Conservation (phyloP, 129 eudicot genomes). For the Chrysanthemum makinoi region DNA sequence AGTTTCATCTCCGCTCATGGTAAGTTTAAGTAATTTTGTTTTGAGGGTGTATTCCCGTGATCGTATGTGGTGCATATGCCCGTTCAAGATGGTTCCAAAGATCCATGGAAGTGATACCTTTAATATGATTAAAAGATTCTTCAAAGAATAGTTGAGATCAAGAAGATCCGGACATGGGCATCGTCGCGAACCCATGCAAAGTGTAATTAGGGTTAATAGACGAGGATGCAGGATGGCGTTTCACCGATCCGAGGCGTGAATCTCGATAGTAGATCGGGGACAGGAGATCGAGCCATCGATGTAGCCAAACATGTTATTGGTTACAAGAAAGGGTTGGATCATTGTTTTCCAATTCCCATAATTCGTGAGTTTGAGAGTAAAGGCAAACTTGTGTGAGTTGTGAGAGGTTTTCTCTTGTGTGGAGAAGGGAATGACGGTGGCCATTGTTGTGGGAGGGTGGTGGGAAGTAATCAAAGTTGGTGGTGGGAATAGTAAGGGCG, state of each 20-base stretch:
- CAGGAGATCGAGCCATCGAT: neutral
- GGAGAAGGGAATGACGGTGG: no score
- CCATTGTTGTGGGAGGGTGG: no score
- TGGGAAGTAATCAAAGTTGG: no score
- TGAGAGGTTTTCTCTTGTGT: no score
- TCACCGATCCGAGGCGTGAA: neutral
- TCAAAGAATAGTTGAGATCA: neutral
- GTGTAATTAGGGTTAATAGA: neutral
- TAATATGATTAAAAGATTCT: neutral
- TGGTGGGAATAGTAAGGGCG: no score
- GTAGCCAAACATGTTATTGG: neutral
- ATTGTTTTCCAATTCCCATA: no score
- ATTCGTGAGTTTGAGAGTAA: no score
- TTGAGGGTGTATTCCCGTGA: neutral
- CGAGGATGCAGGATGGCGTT: neutral
- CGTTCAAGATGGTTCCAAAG: no score
- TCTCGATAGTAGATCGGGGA: neutral
- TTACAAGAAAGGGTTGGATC: no score
- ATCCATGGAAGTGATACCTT: no score
- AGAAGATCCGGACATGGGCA: neutral
- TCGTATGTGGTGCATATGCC: no score
- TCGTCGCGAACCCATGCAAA: neutral
- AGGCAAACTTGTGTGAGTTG: no score
- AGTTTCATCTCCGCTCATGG: neutral
- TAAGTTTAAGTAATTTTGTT: neutral